phyloP scores from a whole-genome alignment of 352 stramenopile species.

The Globisporangium irregulare region DNA sequence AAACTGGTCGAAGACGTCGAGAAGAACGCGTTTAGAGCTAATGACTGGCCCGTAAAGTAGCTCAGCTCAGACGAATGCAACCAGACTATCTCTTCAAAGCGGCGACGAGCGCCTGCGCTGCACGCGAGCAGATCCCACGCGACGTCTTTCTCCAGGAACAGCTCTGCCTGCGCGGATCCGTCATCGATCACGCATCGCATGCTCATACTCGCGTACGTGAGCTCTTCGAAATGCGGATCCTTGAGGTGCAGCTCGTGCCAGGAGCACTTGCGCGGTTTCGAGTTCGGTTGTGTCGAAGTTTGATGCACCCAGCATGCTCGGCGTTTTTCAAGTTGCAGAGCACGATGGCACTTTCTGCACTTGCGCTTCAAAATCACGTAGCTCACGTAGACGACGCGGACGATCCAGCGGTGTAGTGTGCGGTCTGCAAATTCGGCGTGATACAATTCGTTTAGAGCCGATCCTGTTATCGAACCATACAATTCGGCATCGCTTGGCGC shows the following conservation, averaged over 20 bases:
- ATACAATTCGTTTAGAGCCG: constrained; percentile 50
- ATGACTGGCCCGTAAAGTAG: constrained; percentile 44
- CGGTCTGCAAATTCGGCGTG: constrained; percentile 34
- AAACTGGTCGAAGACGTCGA: neutral
- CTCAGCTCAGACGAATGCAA: constrained; percentile 44
- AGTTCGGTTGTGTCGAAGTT: neutral
- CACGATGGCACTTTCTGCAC: constrained; percentile 52
- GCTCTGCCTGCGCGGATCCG: constrained; percentile 67
- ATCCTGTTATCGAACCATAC: constrained; percentile 36
- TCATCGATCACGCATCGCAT: constrained; percentile 75
- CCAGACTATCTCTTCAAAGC: constrained; percentile 49
- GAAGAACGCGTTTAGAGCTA: constrained; percentile 25
- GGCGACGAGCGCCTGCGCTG: constrained; percentile 30
- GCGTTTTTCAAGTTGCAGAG: constrained; percentile 40
- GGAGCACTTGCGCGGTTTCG: constrained; percentile 15
- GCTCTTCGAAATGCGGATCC: constrained; percentile 29
- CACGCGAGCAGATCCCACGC: constrained; percentile 71
- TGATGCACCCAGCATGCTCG: constrained; percentile 42
- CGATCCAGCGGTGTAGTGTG: constrained; percentile 51
- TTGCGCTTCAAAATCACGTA: constrained; percentile 75
- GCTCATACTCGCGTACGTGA: constrained; percentile 42
- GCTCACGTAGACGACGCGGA: constrained; percentile 68
- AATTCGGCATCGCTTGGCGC: constrained; percentile 27
- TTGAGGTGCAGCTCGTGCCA: constrained; percentile 36
- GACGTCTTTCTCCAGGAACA: constrained; percentile 66